These are phyloP conservation scores for Voacanga thouarsii DNA, from an alignment of 257 asterid genomes.

Conservation along the genomic window DNA sequence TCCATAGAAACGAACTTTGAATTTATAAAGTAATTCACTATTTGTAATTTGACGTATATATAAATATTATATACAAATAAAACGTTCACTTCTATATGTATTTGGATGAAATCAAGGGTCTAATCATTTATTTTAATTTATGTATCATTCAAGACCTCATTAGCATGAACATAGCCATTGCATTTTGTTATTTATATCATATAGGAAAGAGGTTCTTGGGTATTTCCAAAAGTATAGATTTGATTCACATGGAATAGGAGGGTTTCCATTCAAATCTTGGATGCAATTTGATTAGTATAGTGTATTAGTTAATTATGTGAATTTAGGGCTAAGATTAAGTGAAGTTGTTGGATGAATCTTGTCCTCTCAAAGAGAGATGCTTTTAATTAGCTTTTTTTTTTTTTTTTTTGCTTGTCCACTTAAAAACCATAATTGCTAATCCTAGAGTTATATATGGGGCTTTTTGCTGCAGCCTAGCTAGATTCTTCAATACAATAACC, in stretches of 20 bases:
- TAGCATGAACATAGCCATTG: too few relatives aligned
- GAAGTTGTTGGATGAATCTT: neutral
- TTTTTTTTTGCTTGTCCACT: too few relatives aligned
- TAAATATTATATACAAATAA: too few relatives aligned
- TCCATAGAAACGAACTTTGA: too few relatives aligned
- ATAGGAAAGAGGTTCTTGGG: too few relatives aligned
- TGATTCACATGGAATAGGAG: neutral
- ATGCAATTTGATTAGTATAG: neutral
- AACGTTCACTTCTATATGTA: too few relatives aligned
- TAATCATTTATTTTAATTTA: too few relatives aligned
- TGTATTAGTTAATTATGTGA: neutral
- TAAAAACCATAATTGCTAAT: neutral
- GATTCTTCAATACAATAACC: neutral
- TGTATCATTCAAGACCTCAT: too few relatives aligned
- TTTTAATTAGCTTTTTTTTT: neutral
- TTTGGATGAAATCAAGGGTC: too few relatives aligned
- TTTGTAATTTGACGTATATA: too few relatives aligned
- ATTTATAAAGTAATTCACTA: too few relatives aligned
- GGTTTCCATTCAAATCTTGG: neutral
- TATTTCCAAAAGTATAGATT: neutral
- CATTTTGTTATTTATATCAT: too few relatives aligned
- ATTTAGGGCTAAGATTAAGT: neutral
- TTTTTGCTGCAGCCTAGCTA: slow-evolving; percentile 2
- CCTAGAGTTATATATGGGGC: slow-evolving; percentile 3
- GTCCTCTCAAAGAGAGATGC: slow-evolving; percentile 4